These are phyloP conservation scores for Warburgia ugandensis DNA, from an alignment of 164 flowering plant genomes.

Conservation along the genomic window DNA sequence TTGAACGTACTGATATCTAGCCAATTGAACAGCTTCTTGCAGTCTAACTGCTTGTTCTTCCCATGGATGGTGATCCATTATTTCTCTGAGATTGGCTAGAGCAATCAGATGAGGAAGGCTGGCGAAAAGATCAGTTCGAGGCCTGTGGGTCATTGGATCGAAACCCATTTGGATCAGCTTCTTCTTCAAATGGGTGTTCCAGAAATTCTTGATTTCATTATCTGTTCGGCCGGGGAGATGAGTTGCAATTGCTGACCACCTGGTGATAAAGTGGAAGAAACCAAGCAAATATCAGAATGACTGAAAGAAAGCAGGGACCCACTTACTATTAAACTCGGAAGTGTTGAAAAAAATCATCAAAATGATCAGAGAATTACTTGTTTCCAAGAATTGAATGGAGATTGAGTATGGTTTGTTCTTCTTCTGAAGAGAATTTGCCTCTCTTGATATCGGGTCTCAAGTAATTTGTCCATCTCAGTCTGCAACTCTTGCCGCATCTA, in stretches of 20 bases:
- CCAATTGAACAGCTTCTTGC: constrained; percentile 58
- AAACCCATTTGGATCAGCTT: constrained; percentile 72
- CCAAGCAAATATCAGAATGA: neutral
- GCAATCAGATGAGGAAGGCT: constrained; percentile 61
- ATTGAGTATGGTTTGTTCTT: constrained; percentile 61
- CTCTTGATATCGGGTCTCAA: constrained; percentile 69
- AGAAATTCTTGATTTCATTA: constrained; percentile 73
- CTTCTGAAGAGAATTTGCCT: constrained; percentile 54
- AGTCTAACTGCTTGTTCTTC: constrained; percentile 44
- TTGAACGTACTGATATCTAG: constrained; percentile 53
- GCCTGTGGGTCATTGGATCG: constrained; percentile 75
- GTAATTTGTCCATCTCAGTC: constrained; percentile 68
- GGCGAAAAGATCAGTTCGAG: constrained; percentile 58
- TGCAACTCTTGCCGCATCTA: constrained; percentile 72
- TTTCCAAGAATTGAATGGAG: constrained; percentile 69
- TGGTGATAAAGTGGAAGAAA: constrained; percentile 6
- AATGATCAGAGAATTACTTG: constrained; percentile 43
- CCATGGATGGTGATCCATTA: constrained; percentile 34
- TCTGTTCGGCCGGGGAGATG: constrained; percentile 74
- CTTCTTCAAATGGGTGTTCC: constrained; percentile 85
- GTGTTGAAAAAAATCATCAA: too few species aligned
- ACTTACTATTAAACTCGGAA: too few species aligned
- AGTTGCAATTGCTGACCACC: constrained; percentile 82
- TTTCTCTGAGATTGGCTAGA: constrained; percentile 46
- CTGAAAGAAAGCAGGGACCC: neutral